phyloP scores from a whole-genome alignment of 768 basidiomycete species.

The Lyophyllum shimeji region DNA sequence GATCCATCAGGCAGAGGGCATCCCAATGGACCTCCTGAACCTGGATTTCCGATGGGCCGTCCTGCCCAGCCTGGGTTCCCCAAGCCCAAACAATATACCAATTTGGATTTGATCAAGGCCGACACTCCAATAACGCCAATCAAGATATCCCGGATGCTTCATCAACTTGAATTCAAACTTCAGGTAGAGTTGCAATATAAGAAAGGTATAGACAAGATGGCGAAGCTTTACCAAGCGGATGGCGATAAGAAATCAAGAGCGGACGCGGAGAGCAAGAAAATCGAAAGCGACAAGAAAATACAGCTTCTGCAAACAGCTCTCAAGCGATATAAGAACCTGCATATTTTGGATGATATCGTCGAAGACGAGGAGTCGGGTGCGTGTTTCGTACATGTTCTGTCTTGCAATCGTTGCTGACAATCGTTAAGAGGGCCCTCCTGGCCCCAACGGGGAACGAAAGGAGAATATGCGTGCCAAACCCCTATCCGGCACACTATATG shows the following conservation, averaged over 20 bases:
- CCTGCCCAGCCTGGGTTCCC: constrained; percentile 37
- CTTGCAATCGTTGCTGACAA: background rate
- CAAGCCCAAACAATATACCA: constrained; percentile 70
- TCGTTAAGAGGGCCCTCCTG: constrained; percentile 40
- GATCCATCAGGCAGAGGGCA: constrained; percentile 37
- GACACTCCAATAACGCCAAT: constrained; percentile 95
- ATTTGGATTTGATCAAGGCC: constrained; percentile 93
- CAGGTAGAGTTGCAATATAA: constrained; percentile 99
- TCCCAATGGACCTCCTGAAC: constrained; percentile 39
- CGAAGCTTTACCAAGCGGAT: constrained; percentile 91
- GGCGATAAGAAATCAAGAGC: constrained; percentile 95
- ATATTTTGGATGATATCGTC: constrained; percentile 86
- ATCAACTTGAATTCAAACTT: constrained; percentile 98
- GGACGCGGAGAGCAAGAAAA: constrained; percentile 90
- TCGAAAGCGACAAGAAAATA: constrained; percentile 97
- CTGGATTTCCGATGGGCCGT: constrained; percentile 31
- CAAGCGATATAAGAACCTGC: constrained; percentile 94
- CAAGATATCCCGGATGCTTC: constrained; percentile 97
- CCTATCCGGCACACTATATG: constrained; percentile 86
- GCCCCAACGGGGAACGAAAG: constrained; percentile 82
- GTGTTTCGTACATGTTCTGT: constrained; percentile 15
- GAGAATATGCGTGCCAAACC: constrained; percentile 93
- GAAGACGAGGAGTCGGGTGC: constrained; percentile 81
- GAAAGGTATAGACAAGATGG: constrained; percentile 99
- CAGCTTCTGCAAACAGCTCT: constrained; percentile 89